Percentiles rank a stretch among this genome's conserved stretches.
Evolutionary conservation across 768 basidiomycete genomes (phyloP).

Genomic region (Leccinum subgranulosum): DNA sequence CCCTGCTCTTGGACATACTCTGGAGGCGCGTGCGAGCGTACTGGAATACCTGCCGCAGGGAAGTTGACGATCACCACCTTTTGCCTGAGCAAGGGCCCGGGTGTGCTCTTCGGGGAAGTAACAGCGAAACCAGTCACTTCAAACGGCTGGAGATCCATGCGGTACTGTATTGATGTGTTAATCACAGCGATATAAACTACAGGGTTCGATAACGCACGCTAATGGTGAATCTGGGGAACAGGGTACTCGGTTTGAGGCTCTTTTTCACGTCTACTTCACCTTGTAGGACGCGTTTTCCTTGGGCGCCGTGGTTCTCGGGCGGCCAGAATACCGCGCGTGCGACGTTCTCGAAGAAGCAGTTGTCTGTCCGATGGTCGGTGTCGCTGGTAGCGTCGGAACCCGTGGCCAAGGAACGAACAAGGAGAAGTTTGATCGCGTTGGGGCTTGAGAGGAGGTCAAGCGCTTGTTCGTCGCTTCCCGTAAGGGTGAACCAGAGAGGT

Average conservation of each 20-base stretch:
- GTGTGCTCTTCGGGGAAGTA: constrained; percentile 18
- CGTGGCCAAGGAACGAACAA: constrained; percentile 46
- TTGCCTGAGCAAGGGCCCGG: constrained; percentile 40
- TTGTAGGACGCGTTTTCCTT: constrained; percentile 37
- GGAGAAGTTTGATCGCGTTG: constrained; percentile 37
- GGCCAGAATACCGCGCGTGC: constrained; percentile 51
- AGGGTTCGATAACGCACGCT: constrained; percentile 35
- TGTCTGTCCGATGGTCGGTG: constrained; percentile 40
- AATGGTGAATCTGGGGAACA: constrained; percentile 45
- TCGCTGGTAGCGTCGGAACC: constrained; percentile 46
- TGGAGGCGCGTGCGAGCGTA: constrained; percentile 50
- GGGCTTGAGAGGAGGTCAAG: constrained; percentile 48
- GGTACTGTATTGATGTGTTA: constrained; percentile 36
- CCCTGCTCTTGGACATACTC: constrained; percentile 43
- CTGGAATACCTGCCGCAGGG: constrained; percentile 37
- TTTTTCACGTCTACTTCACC: constrained; percentile 53
- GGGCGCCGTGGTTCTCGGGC: constrained; percentile 20
- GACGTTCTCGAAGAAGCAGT: constrained; percentile 40
- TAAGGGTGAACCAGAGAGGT: constrained; percentile 47
- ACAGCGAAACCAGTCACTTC: constrained; percentile 41
- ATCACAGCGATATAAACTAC: background rate
- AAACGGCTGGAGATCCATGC: constrained; percentile 41
- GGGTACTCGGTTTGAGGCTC: constrained; percentile 40
- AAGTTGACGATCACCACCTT: constrained; percentile 38
- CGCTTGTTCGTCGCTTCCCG: constrained; percentile 42